A percentile compares a stretch with the other conserved stretches of the same genome.
These are phyloP conservation scores for Trichophyton mentagrophytes DNA, from an alignment of 2,329 filamentous ascomycete species.

Conservation along the genomic window DNA sequence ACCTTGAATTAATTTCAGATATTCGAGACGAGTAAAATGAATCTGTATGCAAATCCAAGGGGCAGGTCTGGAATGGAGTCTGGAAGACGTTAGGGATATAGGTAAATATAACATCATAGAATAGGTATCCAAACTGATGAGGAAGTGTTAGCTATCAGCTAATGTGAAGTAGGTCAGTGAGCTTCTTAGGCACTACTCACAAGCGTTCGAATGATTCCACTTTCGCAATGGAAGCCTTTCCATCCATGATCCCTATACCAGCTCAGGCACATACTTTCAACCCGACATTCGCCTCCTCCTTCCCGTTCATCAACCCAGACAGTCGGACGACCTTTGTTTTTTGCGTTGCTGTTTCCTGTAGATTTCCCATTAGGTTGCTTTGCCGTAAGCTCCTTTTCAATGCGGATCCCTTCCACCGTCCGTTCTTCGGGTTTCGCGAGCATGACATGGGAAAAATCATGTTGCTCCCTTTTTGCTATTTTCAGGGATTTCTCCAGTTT, in stretches of 20 bases:
- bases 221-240: conserved; percentile 91
- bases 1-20: conserved; percentile 74
- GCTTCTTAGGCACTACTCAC: conserved; percentile 17
- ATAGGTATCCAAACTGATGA: conserved; percentile 60
- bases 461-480: conserved; percentile 71
- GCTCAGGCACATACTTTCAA: conserved; percentile 88
- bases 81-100: conserved; percentile 97
- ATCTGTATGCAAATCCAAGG: conserved; percentile 83
- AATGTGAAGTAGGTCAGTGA: not conserved
- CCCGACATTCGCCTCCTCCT: conserved; percentile 60
- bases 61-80: conserved; percentile 86
- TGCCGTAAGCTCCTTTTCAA: conserved; percentile 45
- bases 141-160: not conserved
- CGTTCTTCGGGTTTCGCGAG: conserved; percentile 65
- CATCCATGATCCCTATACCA: conserved; percentile 72
- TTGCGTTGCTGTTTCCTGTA: conserved; percentile 10
- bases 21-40: conserved; percentile 77
- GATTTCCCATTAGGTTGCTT: conserved; percentile 12
- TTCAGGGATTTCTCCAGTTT: conserved; percentile 80
- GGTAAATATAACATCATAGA: conserved; percentile 83
- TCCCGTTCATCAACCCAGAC: conserved; percentile 73
- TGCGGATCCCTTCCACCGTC: conserved; percentile 60
- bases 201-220: conserved; percentile 80
- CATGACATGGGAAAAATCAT: conserved; percentile 80
- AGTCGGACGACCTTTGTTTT: conserved; percentile 43